Evolutionary conservation across 768 basidiomycete species (phyloP), one percentile per base, ranked within the genome.

Genomic region (Auriculariales sp.): DNA sequence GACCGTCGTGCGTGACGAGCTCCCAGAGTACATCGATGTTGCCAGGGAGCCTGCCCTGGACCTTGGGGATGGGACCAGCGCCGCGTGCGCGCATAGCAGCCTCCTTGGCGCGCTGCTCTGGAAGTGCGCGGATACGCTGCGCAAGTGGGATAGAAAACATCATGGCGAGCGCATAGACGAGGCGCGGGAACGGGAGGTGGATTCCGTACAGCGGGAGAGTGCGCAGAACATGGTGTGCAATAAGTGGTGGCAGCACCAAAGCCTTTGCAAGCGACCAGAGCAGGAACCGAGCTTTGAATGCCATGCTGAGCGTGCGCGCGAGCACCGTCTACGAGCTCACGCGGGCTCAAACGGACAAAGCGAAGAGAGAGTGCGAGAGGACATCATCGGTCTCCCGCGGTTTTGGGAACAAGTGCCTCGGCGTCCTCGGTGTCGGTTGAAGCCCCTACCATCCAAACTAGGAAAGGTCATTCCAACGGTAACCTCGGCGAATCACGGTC

Each of bases 21-120:
- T 50, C 45, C 29, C 53, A 46, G 29, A 57, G 47, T 25, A 61
- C 47, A 32, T 61, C 60, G 28, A 61, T 11, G 54, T 61, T 61
- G 28, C 60, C 59, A 3, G 56, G 60, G 28, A 57, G 57, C 35
- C 45, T 49, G 27, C 58, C 58, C 24, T 49, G 50, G 39, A 59
- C 49, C 35, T 52, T 54, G 6, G 58, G 58, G 24, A 57, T 44
- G 12, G 51, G 49, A 17, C 28, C 30, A 27, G 47, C 50, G 28
- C 53, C 53, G 10, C 50, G 53, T 9, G 36, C n/a, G 10, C 31
- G 6, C 19, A 42, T 29, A 6, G 45, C 50, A 6, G 17, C 12
- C 11, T n/a, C 32, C 25, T 36, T 35, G 27, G 42, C 29, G 22
- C 44, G 44, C 11, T 42, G 30, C 28, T 27, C 44, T 14, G 31